A percentile compares a stretch with the other conserved stretches of the same genome.
These are phyloP conservation scores for Ceratocystis ficicola DNA, from an alignment of 2,329 filamentous ascomycete genomes.

Conservation along the genomic window DNA sequence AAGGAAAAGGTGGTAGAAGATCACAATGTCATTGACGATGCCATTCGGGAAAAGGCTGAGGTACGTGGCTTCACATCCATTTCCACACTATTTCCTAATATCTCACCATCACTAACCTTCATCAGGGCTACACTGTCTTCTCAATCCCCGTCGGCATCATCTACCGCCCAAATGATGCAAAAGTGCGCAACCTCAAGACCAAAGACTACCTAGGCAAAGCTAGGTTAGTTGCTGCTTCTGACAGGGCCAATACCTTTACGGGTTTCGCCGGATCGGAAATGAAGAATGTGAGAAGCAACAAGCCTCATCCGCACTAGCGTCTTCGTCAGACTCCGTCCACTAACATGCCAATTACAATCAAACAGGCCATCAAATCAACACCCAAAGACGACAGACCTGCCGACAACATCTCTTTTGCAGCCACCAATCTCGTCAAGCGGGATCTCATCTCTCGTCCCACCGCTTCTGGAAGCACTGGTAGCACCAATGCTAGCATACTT, in stretches of 20 bases:
- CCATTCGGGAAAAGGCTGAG: constrained; percentile 84
- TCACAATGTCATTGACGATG: constrained; percentile 96
- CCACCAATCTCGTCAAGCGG: constrained; percentile 83
- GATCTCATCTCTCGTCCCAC: constrained; percentile 68
- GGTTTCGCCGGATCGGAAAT: constrained; percentile 70
- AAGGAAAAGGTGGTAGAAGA: constrained; percentile 95
- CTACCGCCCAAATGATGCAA: constrained; percentile 91
- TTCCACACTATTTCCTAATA: constrained; percentile 1
- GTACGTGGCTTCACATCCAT: constrained; percentile 35
- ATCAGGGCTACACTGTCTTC: constrained; percentile 90
- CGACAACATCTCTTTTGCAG: constrained; percentile 81
- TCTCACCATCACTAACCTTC: constrained; percentile 25
- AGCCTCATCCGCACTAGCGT: constrained; percentile 22
- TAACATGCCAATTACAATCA: neutral
- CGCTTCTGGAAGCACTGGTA: constrained; percentile 27
- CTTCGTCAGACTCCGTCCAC: neutral
- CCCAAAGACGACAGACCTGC: constrained; percentile 66
- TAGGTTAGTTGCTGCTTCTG: constrained; percentile 78
- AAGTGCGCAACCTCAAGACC: constrained; percentile 94
- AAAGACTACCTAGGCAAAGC: constrained; percentile 97
- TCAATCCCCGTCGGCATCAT: constrained; percentile 93
- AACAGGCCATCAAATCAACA: constrained; percentile 39
- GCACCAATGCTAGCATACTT: constrained; percentile 60
- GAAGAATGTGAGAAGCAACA: constrained; percentile 46
- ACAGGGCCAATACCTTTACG: constrained; percentile 67